Conservation (phyloP, 352 stramenopile genomes). For the Phytophthora agathidicida region DNA sequence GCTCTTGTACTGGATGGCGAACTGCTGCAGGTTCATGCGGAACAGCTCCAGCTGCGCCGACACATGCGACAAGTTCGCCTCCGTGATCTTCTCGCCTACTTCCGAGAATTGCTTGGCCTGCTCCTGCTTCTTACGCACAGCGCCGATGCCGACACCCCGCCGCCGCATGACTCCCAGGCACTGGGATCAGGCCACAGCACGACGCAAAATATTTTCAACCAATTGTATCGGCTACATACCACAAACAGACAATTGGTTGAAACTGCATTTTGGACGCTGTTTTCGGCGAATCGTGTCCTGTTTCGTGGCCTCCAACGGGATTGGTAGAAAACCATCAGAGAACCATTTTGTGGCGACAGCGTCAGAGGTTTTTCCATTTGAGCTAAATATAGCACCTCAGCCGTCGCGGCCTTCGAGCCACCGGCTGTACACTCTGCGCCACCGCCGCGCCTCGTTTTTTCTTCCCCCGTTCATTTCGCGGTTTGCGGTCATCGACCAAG, state of each 20-base stretch:
- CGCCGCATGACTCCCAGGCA: slow-evolving; percentile 30
- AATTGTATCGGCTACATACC: not conserved
- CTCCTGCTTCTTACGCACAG: slow-evolving; percentile 90
- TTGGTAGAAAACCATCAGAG: not conserved
- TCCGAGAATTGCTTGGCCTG: slow-evolving; percentile 86
- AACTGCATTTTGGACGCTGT: slow-evolving; percentile 7
- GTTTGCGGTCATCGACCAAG: slow-evolving; percentile 41
- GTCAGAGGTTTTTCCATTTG: not conserved
- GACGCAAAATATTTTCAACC: slow-evolving; percentile 3
- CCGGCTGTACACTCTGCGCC: not conserved
- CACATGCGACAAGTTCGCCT: slow-evolving; percentile 84
- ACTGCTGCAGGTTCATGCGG: slow-evolving; percentile 92
- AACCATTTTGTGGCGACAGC: slow-evolving; percentile 1
- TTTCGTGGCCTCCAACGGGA: slow-evolving; percentile 53
- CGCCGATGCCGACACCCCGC: slow-evolving; percentile 83
- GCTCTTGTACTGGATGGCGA: slow-evolving; percentile 94
- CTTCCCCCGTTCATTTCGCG: slow-evolving; percentile 33
- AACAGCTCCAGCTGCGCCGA: slow-evolving; percentile 89
- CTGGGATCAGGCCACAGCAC: not conserved
- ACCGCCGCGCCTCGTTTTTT: slow-evolving; percentile 21
- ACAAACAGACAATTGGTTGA: slow-evolving; percentile 12
- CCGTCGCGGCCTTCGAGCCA: not conserved
- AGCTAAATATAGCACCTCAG: slow-evolving; percentile 1
- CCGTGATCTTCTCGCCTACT: slow-evolving; percentile 81
- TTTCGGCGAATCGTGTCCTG: slow-evolving; percentile 60